phyloP scores from a whole-genome alignment of 805 yeast species.

The Isabelozyma rhagii region DNA sequence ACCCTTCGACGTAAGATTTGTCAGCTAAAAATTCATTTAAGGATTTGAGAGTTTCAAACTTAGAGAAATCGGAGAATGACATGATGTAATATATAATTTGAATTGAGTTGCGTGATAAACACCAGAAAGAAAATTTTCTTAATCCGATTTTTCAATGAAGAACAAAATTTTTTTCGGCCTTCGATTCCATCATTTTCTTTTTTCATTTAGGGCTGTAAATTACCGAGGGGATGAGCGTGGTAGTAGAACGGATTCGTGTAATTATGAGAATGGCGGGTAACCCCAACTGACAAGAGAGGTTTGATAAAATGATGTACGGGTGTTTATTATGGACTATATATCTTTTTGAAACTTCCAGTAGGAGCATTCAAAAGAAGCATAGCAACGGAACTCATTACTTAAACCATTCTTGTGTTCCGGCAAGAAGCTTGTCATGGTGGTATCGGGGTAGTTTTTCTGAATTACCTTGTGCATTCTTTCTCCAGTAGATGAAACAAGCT shows the following conservation, averaged over 20 bases:
- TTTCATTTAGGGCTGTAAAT: neutral
- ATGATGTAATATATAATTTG: conserved; percentile 23
- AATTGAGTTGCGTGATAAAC: neutral
- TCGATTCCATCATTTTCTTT: neutral
- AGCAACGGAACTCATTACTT: conserved; percentile 85
- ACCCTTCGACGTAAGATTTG: conserved; percentile 96
- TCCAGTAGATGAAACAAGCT: conserved; percentile 79
- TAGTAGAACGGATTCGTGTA: neutral
- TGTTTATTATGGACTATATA: neutral
- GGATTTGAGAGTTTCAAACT: conserved; percentile 57
- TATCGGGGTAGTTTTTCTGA: conserved; percentile 58
- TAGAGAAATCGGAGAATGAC: conserved; percentile 82
- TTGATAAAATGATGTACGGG: neutral
- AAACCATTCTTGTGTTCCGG: conserved; percentile 86
- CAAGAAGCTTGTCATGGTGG: conserved; percentile 58
- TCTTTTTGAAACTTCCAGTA: conserved; percentile 52
- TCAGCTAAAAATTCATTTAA: conserved; percentile 85
- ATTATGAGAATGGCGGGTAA: neutral
- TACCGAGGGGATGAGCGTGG: neutral
- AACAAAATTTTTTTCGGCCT: neutral
- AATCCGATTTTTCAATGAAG: neutral
- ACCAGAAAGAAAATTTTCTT: neutral
- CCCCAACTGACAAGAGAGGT: neutral
- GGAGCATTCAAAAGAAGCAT: conserved; percentile 69
- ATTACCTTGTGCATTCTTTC: conserved; percentile 79